Percentiles rank a stretch among this genome's conserved stretches.
phyloP scores from a whole-genome alignment of 257 asterid genomes.

The Plectranthus barbatus region DNA sequence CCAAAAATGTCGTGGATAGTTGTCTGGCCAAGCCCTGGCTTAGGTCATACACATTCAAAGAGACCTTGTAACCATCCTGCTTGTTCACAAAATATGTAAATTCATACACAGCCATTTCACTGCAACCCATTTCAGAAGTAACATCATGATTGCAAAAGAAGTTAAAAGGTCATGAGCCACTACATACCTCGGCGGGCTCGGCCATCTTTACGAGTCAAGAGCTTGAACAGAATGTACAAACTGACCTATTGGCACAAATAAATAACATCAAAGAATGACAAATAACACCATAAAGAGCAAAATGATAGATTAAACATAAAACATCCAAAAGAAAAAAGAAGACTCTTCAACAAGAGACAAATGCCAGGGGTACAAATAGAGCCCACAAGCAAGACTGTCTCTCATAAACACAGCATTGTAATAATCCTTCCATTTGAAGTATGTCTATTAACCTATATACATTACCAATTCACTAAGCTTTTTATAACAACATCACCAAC shows the following conservation, averaged over 20 bases:
- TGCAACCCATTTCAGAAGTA: background rate
- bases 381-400: background rate
- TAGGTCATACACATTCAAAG: constrained; percentile 77
- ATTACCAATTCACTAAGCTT: background rate
- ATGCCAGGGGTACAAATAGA: background rate
- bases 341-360: background rate
- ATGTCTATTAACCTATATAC: background rate
- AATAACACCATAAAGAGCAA: background rate
- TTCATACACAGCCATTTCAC: background rate
- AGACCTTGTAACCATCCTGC: constrained; percentile 81
- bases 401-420: background rate
- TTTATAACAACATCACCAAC: background rate
- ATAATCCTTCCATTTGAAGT: background rate
- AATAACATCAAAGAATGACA: background rate
- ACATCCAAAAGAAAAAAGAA: background rate
- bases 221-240: too few species aligned
- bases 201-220: constrained; percentile 33
- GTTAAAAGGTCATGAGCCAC: background rate
- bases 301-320: background rate
- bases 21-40: constrained; percentile 97
- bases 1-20: constrained; percentile 67
- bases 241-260: background rate
- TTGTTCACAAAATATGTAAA: constrained; percentile 10
- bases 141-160: background rate
- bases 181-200: constrained; percentile 58